Evolutionary conservation across 2,329 filamentous ascomycete genomes (phyloP).

Genomic region (Trichoderma asperellum): DNA sequence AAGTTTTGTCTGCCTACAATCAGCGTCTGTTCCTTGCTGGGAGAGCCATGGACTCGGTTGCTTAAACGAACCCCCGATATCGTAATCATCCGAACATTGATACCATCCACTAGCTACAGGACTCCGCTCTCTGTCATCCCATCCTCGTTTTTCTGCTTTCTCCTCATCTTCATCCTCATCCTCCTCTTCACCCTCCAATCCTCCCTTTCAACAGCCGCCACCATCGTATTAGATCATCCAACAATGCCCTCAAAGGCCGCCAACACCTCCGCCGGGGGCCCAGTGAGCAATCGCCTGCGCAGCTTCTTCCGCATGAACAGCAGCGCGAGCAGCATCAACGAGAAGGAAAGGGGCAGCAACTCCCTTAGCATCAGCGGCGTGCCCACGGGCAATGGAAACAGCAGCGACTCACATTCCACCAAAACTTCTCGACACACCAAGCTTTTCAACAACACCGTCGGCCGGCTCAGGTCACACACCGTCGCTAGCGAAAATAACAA

Average conservation of each 20-base stretch:
- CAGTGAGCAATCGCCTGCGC: conserved; percentile 70
- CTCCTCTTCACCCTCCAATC: background rate
- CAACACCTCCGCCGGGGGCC: conserved; percentile 54
- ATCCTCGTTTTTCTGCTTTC: background rate
- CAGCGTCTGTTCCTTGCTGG: conserved; percentile 25
- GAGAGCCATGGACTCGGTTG: conserved; percentile 47
- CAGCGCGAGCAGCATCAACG: conserved; percentile 45
- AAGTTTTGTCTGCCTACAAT: background rate
- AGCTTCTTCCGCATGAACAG: conserved; percentile 73
- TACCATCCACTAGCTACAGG: conserved; percentile 5
- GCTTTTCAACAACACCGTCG: conserved; percentile 84
- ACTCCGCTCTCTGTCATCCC: conserved; percentile 1
- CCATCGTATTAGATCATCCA: conserved; percentile 21
- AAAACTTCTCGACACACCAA: conserved; percentile 82
- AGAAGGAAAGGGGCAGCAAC: conserved; percentile 62
- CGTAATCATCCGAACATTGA: conserved; percentile 10
- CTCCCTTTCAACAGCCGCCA: conserved; percentile 19
- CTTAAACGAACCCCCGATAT: conserved; percentile 36
- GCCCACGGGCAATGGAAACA: conserved; percentile 24
- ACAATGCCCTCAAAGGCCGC: conserved; percentile 59
- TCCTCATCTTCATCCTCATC: background rate
- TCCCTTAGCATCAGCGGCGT: conserved; percentile 51
- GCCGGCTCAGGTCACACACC: conserved; percentile 85
- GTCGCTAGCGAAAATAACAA: conserved; percentile 91
- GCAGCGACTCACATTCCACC: conserved; percentile 32